These are phyloP conservation scores for Cystofilobasidium ferigula DNA, from an alignment of 768 basidiomycete genomes.

Conservation along the genomic window DNA sequence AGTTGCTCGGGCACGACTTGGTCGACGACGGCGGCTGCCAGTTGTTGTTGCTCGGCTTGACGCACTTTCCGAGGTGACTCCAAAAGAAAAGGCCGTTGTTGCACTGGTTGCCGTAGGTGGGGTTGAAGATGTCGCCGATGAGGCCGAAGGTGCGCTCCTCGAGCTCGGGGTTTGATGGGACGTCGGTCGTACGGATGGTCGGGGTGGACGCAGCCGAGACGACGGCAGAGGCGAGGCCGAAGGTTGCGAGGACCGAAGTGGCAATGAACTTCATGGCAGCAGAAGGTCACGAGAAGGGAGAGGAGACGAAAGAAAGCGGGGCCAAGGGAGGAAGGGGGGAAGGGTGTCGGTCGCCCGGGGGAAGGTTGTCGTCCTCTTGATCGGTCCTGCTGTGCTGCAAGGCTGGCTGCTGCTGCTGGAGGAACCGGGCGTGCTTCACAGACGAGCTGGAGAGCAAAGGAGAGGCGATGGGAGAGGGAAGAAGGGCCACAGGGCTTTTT, in stretches of 20 bases:
- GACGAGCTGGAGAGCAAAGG: no score
- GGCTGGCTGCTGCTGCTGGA: no score
- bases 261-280: background rate
- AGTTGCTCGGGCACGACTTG: conserved; percentile 7
- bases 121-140: background rate
- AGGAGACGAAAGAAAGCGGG: background rate
- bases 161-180: background rate
- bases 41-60: background rate
- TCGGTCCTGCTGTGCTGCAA: no score
- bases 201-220: background rate
- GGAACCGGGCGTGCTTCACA: no score
- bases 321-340: no score
- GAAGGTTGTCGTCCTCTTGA: no score
- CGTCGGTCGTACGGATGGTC: background rate
- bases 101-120: background rate
- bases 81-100: background rate
- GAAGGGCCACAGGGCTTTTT: no score
- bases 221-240: background rate
- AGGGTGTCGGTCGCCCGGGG: no score
- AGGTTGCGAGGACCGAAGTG: background rate
- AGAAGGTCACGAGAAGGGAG: background rate
- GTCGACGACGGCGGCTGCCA: background rate
- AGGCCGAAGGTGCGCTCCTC: background rate
- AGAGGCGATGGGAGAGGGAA: no score
- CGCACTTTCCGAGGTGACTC: background rate